Conservation (phyloP, 352 stramenopile genomes). For the Globisporangium paroecandrum region DNA sequence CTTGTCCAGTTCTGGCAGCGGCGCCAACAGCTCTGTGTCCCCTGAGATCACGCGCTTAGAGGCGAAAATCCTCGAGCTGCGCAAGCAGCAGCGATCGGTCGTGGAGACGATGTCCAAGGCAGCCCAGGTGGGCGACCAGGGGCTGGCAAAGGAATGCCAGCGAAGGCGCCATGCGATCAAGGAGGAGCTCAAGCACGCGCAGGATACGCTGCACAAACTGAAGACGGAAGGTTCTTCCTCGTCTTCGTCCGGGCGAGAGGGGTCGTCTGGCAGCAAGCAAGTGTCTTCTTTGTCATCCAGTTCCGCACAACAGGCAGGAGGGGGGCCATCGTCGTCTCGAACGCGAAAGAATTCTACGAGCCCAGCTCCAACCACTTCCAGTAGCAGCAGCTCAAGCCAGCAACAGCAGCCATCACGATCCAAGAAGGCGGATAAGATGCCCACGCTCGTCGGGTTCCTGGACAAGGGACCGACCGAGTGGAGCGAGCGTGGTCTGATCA, state of each 20-base stretch:
- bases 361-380: slow-evolving; percentile 12
- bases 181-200: slow-evolving; percentile 66
- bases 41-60: slow-evolving; percentile 61
- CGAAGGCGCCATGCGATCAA: slow-evolving; percentile 71
- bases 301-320: slow-evolving; percentile 4
- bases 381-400: slow-evolving; percentile 13
- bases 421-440: slow-evolving; percentile 61
- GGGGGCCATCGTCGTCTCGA: slow-evolving; percentile 5
- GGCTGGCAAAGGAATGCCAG: slow-evolving; percentile 73
- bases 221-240: slow-evolving; percentile 38
- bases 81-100: slow-evolving; percentile 72
- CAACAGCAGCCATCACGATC: slow-evolving; percentile 19
- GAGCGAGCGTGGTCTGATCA: slow-evolving; percentile 70
- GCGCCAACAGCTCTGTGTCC: slow-evolving; percentile 26
- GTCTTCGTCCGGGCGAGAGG: slow-evolving; percentile 6
- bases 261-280: slow-evolving; percentile 10
- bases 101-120: slow-evolving; percentile 76
- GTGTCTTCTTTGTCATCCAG: slow-evolving; percentile 8
- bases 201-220: slow-evolving; percentile 61
- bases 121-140: slow-evolving; percentile 63
- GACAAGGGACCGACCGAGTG: slow-evolving; percentile 87
- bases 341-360: slow-evolving; percentile 10
- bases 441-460: slow-evolving; percentile 70
- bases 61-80: slow-evolving; percentile 67
- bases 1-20: slow-evolving; percentile 21